phyloP scores from a whole-genome alignment of 1,284 basidiomycete genomes.

The Puccinia hordei region DNA sequence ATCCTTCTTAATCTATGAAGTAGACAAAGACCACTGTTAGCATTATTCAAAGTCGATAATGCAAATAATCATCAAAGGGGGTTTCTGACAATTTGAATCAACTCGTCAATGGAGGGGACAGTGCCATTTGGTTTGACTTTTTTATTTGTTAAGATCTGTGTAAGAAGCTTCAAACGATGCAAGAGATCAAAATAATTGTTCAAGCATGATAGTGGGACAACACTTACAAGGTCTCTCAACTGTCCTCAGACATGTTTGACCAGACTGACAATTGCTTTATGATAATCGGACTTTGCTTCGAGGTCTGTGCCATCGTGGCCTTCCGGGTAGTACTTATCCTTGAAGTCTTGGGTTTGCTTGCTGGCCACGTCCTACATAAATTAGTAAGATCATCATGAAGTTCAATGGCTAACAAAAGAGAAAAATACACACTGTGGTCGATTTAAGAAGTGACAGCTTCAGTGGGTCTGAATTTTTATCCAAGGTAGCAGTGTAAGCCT shows the following conservation, averaged over 20 bases:
- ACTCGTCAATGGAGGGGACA: not conserved
- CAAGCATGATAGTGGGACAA: not conserved
- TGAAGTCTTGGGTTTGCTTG: not conserved
- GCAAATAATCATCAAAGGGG: not conserved
- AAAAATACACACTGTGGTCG: not conserved
- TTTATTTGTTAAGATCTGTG: not conserved
- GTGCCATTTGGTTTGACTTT: not conserved
- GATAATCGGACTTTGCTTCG: not conserved
- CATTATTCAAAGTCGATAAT: not conserved
- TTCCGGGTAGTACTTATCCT: not conserved
- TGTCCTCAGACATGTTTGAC: constrained; percentile 9
- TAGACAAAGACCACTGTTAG: not conserved
- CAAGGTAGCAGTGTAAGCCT: not conserved
- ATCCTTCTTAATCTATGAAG: not conserved
- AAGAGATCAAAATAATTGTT: not conserved
- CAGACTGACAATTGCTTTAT: not conserved
- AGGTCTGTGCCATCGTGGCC: not conserved
- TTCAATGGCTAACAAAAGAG: not conserved
- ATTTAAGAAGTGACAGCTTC: not conserved
- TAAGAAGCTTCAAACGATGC: not conserved
- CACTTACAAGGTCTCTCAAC: not conserved
- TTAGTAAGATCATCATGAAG: not conserved
- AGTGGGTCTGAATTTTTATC: not conserved
- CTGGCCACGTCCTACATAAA: not conserved
- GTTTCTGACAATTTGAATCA: not conserved